Percentiles rank a stretch among this genome's conserved stretches.
Evolutionary conservation across 192 early-diverging fungal species (phyloP).

Genomic region (Geranomyces michiganensis): DNA sequence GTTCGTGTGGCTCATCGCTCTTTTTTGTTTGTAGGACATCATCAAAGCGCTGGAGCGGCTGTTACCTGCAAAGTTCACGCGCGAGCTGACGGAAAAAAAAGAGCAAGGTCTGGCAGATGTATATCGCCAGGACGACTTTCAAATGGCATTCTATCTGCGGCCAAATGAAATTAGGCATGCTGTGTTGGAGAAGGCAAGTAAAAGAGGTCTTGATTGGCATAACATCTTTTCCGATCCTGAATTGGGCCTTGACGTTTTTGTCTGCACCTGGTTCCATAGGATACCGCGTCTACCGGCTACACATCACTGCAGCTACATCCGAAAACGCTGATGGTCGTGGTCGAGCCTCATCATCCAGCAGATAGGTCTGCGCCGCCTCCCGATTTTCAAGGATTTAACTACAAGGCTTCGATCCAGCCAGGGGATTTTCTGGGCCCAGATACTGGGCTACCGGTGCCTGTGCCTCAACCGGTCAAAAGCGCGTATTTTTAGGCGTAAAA

Average conservation of each 20-base stretch:
- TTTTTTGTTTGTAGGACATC: not conserved
- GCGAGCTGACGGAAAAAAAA: not conserved
- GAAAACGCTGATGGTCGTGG: conserved; percentile 5
- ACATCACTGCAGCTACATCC: conserved; percentile 1
- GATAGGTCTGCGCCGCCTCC: conserved; percentile 11
- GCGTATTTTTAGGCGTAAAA: not conserved
- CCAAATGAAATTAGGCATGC: not conserved
- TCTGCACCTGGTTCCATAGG: not conserved
- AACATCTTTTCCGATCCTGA: not conserved
- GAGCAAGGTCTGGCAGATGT: conserved; percentile 19
- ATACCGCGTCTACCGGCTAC: conserved; percentile 7
- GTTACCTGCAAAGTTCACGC: not conserved
- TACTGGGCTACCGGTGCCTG: not conserved
- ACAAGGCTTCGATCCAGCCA: conserved; percentile 1
- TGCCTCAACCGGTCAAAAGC: not conserved
- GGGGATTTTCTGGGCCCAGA: conserved; percentile 9
- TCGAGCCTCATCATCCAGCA: conserved; percentile 11
- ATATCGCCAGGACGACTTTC: conserved; percentile 1
- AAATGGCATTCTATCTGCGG: conserved; percentile 13
- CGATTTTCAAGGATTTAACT: conserved; percentile 24
- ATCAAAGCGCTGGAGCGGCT: conserved; percentile 6
- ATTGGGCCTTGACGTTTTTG: not conserved
- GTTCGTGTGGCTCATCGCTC: not conserved
- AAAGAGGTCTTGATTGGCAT: too few species aligned
- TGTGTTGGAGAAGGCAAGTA: conserved; percentile 1